phyloP scores from a whole-genome alignment of 2,329 filamentous ascomycete genomes.

The Neofusicoccum sp. region DNA sequence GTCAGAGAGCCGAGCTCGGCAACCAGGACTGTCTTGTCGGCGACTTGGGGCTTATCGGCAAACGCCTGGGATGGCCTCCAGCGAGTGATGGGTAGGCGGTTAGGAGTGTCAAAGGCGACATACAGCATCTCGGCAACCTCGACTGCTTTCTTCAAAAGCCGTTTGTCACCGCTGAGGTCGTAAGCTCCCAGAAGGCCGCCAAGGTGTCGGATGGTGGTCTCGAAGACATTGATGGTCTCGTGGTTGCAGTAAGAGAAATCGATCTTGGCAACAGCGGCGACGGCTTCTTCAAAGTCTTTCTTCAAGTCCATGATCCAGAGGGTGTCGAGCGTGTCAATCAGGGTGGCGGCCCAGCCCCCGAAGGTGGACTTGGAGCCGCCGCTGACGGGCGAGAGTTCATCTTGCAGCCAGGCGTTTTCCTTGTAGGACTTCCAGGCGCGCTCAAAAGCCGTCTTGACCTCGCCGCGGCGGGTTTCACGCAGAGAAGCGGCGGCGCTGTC shows the following conservation, averaged over 20 bases:
- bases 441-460: constrained; percentile 44
- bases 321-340: constrained; percentile 48
- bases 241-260: constrained; percentile 41
- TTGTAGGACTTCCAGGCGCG: constrained; percentile 47
- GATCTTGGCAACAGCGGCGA: constrained; percentile 43
- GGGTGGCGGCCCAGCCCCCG: constrained; percentile 48
- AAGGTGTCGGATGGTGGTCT: constrained; percentile 70
- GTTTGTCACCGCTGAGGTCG: constrained; percentile 74
- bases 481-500: constrained; percentile 31
- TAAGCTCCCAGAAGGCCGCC: constrained; percentile 84
- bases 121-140: constrained; percentile 79
- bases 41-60: constrained; percentile 38
- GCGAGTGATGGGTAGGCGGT: constrained; percentile 72
- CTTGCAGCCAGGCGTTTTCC: constrained; percentile 47
- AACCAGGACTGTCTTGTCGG: constrained; percentile 42
- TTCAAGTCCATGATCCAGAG: constrained; percentile 49
- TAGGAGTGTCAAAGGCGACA: constrained; percentile 85
- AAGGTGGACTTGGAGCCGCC: constrained; percentile 42
- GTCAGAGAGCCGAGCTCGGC: constrained; percentile 49
- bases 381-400: constrained; percentile 47
- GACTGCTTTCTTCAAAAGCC: constrained; percentile 73
- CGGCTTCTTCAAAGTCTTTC: constrained; percentile 47
- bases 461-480: constrained; percentile 33
- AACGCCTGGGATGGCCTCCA: constrained; percentile 43
- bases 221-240: constrained; percentile 48